Base-by-base conservation (phyloP, 2,329 filamentous ascomycete genomes). In the Exserohilum turcica region DNA sequence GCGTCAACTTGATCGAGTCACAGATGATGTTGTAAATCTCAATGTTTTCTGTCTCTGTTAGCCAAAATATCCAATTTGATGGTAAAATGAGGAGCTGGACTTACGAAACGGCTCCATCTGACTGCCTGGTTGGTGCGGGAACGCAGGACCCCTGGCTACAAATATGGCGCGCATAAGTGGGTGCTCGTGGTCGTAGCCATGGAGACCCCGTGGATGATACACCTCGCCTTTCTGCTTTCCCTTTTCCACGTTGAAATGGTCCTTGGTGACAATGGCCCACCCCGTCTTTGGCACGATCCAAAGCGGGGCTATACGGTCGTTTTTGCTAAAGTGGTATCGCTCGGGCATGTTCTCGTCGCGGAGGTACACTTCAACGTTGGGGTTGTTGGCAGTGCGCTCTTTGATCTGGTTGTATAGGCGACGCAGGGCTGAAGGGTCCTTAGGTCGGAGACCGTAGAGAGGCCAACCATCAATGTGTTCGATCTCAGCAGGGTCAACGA, bases 91-190 rank as follows among this genome's bases (percentile, higher is more conserved):
- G 9, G 10, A 12, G 10, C 4, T n/a, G 16, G n/a, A 84, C 89
- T 84, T 83, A 92, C 90, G 92, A 72, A 97, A 97, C 3, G 82
- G 80, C 28, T 90, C 85, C 28, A 97, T 76, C 59, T 86, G 84
- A 73, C 90, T 95, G 64, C 94, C 92, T 0, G 90, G 86, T 33
- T 84, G 78, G 65, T 97, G 92, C 0, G 91, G 90, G 70, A 99
- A 99, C 0, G 93, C 92, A 3, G 94, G 94, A 0, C 94, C 94
- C 33, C 91, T 82, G 1, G 94, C 94, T 43, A 97, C 82, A 66
- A 99, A 99, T 37, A 99, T 95, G 0, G 94, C 93, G 33, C 94
- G 82, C 94, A 99, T 99, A 38, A 99, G 80, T 0, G 93, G 92
- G 71, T 99, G 88, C 67, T 96, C 88, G 66, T 96, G 88, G 71